Percentiles rank a stretch among this genome's conserved stretches.
Conservation (phyloP, 306 rosid species). For the Sesbania bispinosa region DNA sequence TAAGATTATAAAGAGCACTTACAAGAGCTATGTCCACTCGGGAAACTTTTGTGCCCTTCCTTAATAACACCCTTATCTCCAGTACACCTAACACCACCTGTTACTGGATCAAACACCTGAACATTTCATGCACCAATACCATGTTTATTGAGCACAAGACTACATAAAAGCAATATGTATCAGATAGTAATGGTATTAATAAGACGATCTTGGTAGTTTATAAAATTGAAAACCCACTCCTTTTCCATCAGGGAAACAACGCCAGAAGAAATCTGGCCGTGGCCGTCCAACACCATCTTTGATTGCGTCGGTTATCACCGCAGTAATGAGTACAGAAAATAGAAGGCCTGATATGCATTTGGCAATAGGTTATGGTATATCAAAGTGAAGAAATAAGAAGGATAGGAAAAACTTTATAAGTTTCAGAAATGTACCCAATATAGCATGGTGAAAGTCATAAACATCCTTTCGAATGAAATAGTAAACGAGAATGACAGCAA, state of each 20-base stretch:
- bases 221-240: constrained; percentile 47
- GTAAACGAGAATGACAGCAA: constrained; percentile 49
- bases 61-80: constrained; percentile 63
- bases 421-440: constrained; percentile 53
- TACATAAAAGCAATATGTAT: constrained; percentile 12
- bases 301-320: constrained; percentile 85
- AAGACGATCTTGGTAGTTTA: not conserved
- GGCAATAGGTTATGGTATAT: constrained; percentile 6
- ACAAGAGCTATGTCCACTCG: constrained; percentile 95
- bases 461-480: constrained; percentile 74
- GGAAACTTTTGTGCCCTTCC: constrained; percentile 98
- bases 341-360: constrained; percentile 67
- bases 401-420: not conserved
- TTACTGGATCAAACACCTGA: constrained; percentile 63
- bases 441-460: constrained; percentile 87
- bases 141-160: constrained; percentile 21
- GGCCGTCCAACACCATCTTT: constrained; percentile 95
- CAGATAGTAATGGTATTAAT: constrained; percentile 2
- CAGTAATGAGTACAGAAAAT: constrained; percentile 72
- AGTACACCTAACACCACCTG: constrained; percentile 59
- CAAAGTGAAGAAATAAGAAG: not conserved
- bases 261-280: constrained; percentile 97
- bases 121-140: constrained; percentile 23
- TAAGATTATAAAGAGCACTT: constrained; percentile 40
- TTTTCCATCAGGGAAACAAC: constrained; percentile 90